phyloP scores from a whole-genome alignment of 768 basidiomycete genomes.

The Trametes cubensis region DNA sequence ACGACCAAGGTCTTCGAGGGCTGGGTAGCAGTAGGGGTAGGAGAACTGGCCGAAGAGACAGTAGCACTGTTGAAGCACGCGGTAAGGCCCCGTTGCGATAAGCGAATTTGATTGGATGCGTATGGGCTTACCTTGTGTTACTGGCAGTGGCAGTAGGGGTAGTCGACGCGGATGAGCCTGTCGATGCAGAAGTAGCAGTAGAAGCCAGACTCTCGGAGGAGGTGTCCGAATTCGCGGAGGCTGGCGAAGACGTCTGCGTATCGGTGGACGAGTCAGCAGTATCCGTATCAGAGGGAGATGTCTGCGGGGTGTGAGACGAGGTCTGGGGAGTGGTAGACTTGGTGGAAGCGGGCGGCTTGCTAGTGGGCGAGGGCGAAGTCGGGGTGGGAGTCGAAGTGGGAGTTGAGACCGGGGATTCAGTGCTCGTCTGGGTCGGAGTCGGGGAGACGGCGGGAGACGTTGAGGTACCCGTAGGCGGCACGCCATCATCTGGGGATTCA shows the following conservation, averaged over 20 bases:
- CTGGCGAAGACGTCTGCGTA: neutral
- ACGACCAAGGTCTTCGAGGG: conserved; percentile 8
- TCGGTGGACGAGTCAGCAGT: neutral
- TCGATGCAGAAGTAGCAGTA: conserved; percentile 16
- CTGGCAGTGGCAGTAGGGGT: conserved; percentile 4
- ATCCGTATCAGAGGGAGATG: neutral
- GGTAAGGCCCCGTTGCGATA: neutral
- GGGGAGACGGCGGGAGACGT: neutral
- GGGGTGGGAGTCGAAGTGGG: conserved; percentile 3
- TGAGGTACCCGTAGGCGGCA: neutral
- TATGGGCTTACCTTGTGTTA: conserved; percentile 13
- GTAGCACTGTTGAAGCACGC: conserved; percentile 11
- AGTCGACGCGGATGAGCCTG: conserved; percentile 20
- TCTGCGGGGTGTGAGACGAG: conserved; percentile 7
- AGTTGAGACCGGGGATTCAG: neutral
- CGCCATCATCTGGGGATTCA: neutral
- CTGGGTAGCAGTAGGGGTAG: conserved; percentile 2
- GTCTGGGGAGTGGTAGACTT: neutral
- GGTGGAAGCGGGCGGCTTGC: neutral
- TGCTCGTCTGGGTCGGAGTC: neutral
- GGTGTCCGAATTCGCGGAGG: conserved; percentile 5
- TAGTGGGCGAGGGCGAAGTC: conserved; percentile 3
- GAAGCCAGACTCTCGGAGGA: conserved; percentile 21
- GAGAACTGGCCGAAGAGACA: conserved; percentile 15
- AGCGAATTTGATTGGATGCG: neutral